These are phyloP conservation scores for Globisporangium paddicum DNA, from an alignment of 352 stramenopile species.

Conservation along the genomic window DNA sequence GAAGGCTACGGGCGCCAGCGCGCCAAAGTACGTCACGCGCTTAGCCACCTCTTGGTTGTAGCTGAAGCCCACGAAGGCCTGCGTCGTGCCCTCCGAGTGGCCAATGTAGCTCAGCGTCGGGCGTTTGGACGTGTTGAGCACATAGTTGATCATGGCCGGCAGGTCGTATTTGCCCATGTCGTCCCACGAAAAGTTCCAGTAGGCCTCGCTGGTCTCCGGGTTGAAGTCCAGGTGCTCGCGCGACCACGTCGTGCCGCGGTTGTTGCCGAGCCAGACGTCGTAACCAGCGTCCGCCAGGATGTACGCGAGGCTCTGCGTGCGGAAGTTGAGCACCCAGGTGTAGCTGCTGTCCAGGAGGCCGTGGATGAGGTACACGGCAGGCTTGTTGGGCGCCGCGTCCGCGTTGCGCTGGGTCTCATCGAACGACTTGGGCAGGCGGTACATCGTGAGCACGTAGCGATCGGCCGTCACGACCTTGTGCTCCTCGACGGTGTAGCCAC, in stretches of 20 bases:
- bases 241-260: slow-evolving; percentile 56
- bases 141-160: slow-evolving; percentile 44
- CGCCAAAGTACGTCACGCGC: slow-evolving; percentile 47
- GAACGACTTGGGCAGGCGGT: slow-evolving; percentile 41
- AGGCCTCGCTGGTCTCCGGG: slow-evolving; percentile 23
- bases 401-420: slow-evolving; percentile 28
- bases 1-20: slow-evolving; percentile 41
- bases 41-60: slow-evolving; percentile 49
- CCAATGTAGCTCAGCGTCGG: slow-evolving; percentile 46
- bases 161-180: slow-evolving; percentile 52
- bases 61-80: slow-evolving; percentile 53
- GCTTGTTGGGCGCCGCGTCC: slow-evolving; percentile 27
- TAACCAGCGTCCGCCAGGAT: slow-evolving; percentile 47
- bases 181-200: slow-evolving; percentile 56
- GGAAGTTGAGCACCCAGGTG: slow-evolving; percentile 50
- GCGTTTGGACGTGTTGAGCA: slow-evolving; percentile 29
- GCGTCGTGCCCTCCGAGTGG: slow-evolving; percentile 48
- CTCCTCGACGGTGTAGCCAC: slow-evolving; percentile 44
- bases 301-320: slow-evolving; percentile 46
- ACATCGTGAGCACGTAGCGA: slow-evolving; percentile 55
- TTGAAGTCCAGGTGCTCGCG: slow-evolving; percentile 21
- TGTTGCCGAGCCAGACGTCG: slow-evolving; percentile 62
- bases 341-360: slow-evolving; percentile 53
- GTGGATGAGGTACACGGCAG: slow-evolving; percentile 46
- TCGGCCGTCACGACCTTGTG: slow-evolving; percentile 43